Base-by-base conservation (phyloP, 2,329 filamentous ascomycete species). In the Metarhizium album region DNA sequence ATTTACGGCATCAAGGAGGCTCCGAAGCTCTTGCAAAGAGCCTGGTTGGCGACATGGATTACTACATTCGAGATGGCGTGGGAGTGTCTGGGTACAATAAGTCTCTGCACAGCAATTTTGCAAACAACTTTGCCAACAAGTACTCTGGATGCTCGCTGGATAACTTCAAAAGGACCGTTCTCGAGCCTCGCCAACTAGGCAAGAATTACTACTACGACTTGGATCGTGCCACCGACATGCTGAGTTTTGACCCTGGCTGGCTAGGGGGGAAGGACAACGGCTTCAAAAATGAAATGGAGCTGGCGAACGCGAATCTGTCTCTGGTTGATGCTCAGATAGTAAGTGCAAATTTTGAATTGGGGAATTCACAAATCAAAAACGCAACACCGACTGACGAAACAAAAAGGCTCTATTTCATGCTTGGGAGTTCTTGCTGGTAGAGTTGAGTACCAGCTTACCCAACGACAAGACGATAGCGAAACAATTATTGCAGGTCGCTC, bases 291-390 rank as follows among this genome's bases (percentile, higher is more conserved):
- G 93, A 98, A 64, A 84, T 98, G 68, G 80, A 84, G 60, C 82
- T 83, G 54, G 93, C 91, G 42, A 98, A 98, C 65, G 73, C 86
- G 55, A 97, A 98, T 66, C 67, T 98, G 48, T 95, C 90, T 23
- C 74, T 95, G 33, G 89, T 98, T 33, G 90, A 97, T 65, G 87
- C 91, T 23, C 90, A 98, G 70, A 84, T 93, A 57, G 83, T 87
- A 74, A 69, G 83, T 72, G 38, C 24, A 7, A 11, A 37, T 4
- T 22, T 29, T 46, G 27, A 9, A 9, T 16, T 3, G 5, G 18
- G 38, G 42, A 47, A 38, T 4, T n/a, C 40, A 58, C 64, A 53
- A 63, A 52, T n/a, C 9, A 16, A 16, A 46, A 22, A 33, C n/a
- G 11, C 37, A 40, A 24, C 20, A 22, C 40, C 24, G 24, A 43